A percentile compares a stretch with the other conserved stretches of the same genome.
phyloP scores from a whole-genome alignment of 2,329 filamentous ascomycete species.

The Paraphoma chrysanthemicola region DNA sequence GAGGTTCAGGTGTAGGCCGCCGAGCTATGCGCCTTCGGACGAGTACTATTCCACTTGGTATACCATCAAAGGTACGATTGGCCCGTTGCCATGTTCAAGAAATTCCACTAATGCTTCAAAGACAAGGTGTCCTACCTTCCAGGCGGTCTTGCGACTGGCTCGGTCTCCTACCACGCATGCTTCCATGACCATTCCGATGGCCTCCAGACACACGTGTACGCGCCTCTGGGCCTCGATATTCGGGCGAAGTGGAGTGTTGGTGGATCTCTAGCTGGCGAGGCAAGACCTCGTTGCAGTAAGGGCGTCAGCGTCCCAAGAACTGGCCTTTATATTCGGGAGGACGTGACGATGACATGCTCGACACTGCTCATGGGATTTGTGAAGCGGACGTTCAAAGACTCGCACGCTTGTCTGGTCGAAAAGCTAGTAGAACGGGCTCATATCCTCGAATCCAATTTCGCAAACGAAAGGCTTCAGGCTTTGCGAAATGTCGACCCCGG shows the following conservation, averaged over 20 bases:
- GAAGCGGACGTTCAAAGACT: constrained; percentile 80
- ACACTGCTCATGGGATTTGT: constrained; percentile 78
- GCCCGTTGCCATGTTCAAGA: neutral
- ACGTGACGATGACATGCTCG: constrained; percentile 83
- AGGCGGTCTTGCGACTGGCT: constrained; percentile 67
- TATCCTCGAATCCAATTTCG: constrained; percentile 40
- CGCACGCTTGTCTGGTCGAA: constrained; percentile 74
- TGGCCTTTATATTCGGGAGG: constrained; percentile 83
- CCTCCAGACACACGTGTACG: constrained; percentile 83
- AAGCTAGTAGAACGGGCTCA: constrained; percentile 48
- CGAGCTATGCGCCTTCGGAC: constrained; percentile 70
- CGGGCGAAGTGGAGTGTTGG: constrained; percentile 78
- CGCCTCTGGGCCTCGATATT: constrained; percentile 81
- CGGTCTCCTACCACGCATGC: constrained; percentile 79
- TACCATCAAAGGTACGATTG: constrained; percentile 48
- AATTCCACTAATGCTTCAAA: constrained; percentile 10
- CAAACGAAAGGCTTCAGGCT: constrained; percentile 42
- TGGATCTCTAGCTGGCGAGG: constrained; percentile 75
- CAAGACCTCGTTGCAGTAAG: constrained; percentile 68
- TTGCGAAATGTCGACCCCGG: constrained; percentile 38
- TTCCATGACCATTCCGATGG: constrained; percentile 78
- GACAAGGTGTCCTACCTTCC: constrained; percentile 80
- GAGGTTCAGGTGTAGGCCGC: constrained; percentile 71
- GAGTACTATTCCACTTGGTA: constrained; percentile 81
- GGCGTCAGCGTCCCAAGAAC: constrained; percentile 69